Conservation (phyloP, 2,329 filamentous ascomycete species). For the Fusarium kyushuense region DNA sequence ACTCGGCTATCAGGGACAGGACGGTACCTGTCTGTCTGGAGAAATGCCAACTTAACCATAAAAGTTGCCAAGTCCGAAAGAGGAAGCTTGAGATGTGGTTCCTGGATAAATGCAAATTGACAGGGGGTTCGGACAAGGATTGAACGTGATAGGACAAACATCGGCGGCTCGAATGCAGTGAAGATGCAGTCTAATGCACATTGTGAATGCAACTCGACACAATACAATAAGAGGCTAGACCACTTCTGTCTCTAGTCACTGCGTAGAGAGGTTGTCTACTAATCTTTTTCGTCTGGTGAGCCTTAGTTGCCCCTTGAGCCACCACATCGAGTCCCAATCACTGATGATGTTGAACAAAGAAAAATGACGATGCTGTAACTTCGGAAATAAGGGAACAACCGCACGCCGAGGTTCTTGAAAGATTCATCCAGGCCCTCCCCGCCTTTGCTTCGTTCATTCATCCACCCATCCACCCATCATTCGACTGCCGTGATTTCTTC, state of each 20-base stretch:
- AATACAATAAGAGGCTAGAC: neutral
- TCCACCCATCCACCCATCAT: slow-evolving; percentile 21
- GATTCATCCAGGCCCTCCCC: slow-evolving; percentile 17
- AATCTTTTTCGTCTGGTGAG: slow-evolving; percentile 28
- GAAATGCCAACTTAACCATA: slow-evolving; percentile 33
- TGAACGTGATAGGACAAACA: slow-evolving; percentile 23
- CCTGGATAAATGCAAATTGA: slow-evolving; percentile 41
- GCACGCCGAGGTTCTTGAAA: slow-evolving; percentile 21
- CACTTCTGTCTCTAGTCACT: neutral
- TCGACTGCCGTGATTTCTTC: slow-evolving; percentile 38
- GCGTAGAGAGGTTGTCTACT: neutral
- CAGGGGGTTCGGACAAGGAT: slow-evolving; percentile 17
- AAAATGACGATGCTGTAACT: slow-evolving; percentile 17
- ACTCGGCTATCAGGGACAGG: neutral
- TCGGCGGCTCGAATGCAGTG: slow-evolving; percentile 23
- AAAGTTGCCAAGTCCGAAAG: slow-evolving; percentile 29
- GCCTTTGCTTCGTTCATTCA: slow-evolving; percentile 9
- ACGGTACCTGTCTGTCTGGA: neutral
- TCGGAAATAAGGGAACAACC: slow-evolving; percentile 39
- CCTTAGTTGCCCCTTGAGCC: slow-evolving; percentile 20
- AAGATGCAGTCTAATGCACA: slow-evolving; percentile 6
- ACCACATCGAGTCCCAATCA: slow-evolving; percentile 7
- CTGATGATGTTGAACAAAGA: neutral
- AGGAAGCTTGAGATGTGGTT: slow-evolving; percentile 37
- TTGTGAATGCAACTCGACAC: slow-evolving; percentile 14